Percentiles rank a stretch among this genome's conserved stretches.
phyloP scores from a whole-genome alignment of 345 rosid species.

The Excoecaria agallocha region DNA sequence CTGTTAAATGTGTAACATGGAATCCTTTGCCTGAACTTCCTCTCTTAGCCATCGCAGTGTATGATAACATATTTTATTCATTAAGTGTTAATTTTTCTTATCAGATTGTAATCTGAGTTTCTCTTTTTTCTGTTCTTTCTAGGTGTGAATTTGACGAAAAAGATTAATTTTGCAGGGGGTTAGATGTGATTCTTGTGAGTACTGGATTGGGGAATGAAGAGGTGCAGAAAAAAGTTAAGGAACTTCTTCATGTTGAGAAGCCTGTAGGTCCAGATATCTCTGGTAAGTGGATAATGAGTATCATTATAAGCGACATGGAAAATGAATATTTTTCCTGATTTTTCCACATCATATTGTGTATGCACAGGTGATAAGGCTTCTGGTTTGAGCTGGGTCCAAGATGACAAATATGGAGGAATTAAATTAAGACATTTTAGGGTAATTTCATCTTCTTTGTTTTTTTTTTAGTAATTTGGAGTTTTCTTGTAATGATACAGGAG shows the following conservation, averaged over 20 bases:
- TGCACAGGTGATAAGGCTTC: conserved; percentile 37
- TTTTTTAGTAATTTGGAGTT: background rate
- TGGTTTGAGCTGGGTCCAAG: conserved; percentile 69
- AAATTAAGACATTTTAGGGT: conserved; percentile 83
- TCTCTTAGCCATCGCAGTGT: conserved; percentile 69
- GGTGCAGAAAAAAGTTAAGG: conserved; percentile 43
- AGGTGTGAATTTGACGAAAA: conserved; percentile 2
- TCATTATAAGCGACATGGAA: background rate
- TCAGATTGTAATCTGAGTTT: background rate
- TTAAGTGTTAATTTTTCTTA: background rate
- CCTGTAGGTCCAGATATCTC: conserved; percentile 32
- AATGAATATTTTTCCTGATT: conserved; percentile 13
- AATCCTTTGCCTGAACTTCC: conserved; percentile 79
- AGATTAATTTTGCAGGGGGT: conserved; percentile 40
- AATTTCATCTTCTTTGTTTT: conserved; percentile 11
- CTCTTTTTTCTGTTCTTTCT: background rate
- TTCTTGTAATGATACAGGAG: conserved; percentile 6
- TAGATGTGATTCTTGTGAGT: conserved; percentile 53
- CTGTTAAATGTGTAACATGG: conserved; percentile 73
- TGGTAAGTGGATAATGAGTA: conserved; percentile 25
- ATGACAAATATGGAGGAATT: conserved; percentile 62
- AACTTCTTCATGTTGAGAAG: conserved; percentile 45
- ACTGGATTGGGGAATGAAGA: conserved; percentile 64
- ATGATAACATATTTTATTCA: conserved; percentile 24
- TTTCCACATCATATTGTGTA: background rate